Base-by-base conservation (phyloP, 1,139 yeast species). In the Torulaspora globosa region DNA sequence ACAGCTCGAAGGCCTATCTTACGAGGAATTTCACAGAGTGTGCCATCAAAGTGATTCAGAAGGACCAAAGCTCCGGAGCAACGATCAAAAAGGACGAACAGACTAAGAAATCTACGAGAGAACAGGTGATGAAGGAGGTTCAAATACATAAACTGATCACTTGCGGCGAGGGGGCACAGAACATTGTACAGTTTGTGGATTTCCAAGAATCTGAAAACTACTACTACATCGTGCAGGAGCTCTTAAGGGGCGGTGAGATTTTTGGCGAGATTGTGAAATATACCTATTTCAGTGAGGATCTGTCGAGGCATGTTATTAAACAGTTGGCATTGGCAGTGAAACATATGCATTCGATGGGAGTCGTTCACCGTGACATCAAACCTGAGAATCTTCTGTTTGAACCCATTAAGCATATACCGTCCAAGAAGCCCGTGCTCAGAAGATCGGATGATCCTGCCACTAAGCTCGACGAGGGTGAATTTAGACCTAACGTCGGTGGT, bases 311-410 rank as follows among this genome's bases (percentile, higher is more conserved):
- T 69, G 84, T 90, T 10, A 86, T 92, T 50, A 69, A 74, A 37
- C 98, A 92, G 64, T 81, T 92, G 41, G 88, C 95, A 8, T 74
- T 82, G 42, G 94, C 97, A 0, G 75, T 92, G 19, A 76, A 80
- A 52, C 86, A 87, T 65, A 71, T 92, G 57, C 98, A 92, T 68
- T 80, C 79, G 46, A 76, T 80, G 41, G 95, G 96, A 42, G 82
- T 92, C 36, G 98, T 89, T 15, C 98, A 92, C 65, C 75, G 98
- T 47, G 98, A 92, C 66, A 84, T 92, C 56, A 92, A 92, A 65
- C 97, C 98, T 0, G 98, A 92, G 60, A 92, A 92, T 66, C 71
- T 92, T 45, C 72, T 92, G 42, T 92, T 86, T 66, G 79, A 80
- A 51, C 96, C 96, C 1, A 79, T 84, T 41, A 83, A 80, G 2